Conservation (phyloP, 2,329 filamentous ascomycete species). For the Incumbomyces delicatus region DNA sequence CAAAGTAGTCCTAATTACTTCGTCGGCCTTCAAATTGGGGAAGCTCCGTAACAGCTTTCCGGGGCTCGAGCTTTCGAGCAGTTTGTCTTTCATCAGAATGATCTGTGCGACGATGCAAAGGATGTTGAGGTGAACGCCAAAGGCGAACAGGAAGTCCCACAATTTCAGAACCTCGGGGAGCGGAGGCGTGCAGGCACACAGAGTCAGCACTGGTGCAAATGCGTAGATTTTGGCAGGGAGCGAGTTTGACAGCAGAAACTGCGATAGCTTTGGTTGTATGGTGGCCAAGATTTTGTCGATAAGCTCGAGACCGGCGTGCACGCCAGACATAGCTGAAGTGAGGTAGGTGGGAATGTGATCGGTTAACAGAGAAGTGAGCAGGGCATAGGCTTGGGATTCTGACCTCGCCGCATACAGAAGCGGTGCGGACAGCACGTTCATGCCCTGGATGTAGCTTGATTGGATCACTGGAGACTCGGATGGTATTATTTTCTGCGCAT, state of each 20-base stretch:
- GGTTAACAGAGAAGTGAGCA: constrained; percentile 80
- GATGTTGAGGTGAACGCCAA: constrained; percentile 88
- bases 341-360: constrained; percentile 88
- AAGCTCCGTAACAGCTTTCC: constrained; percentile 87
- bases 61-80: constrained; percentile 77
- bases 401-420: constrained; percentile 91
- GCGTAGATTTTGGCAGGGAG: constrained; percentile 92
- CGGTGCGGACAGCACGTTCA: constrained; percentile 95
- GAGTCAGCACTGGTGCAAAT: constrained; percentile 85
- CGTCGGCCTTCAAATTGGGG: constrained; percentile 70
- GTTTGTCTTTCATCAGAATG: constrained; percentile 73
- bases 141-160: constrained; percentile 97
- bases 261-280: constrained; percentile 77
- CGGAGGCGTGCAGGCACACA: constrained; percentile 92
- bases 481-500: constrained; percentile 52
- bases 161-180: constrained; percentile 83
- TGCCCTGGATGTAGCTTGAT: constrained; percentile 75
- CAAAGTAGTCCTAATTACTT: constrained; percentile 75
- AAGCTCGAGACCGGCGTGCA: constrained; percentile 80
- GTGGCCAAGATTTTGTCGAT: constrained; percentile 88
- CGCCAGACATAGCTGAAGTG: constrained; percentile 90
- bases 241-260: constrained; percentile 74
- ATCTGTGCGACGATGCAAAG: constrained; percentile 94
- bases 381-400: constrained; percentile 87
- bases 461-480: constrained; percentile 25